A percentile compares a stretch with the other conserved stretches of the same genome.
phyloP scores from a whole-genome alignment of 768 basidiomycete species.

The Mrakia gelida region DNA sequence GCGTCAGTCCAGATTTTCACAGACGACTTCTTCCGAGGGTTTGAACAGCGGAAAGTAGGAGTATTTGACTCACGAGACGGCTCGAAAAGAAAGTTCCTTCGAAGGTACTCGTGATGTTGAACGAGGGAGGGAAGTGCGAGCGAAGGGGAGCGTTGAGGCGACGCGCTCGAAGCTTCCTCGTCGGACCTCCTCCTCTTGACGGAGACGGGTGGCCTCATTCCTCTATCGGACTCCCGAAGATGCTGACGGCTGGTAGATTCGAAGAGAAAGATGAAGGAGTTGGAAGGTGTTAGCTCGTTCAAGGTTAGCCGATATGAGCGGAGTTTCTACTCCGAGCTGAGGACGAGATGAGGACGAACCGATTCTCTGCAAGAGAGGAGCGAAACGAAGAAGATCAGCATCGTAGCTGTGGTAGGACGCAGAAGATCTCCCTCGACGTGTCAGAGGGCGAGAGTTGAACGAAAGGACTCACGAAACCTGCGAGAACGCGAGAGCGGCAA shows the following conservation, averaged over 20 bases:
- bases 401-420: too few species aligned
- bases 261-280: neutral
- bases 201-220: neutral
- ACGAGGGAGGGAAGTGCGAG: neutral
- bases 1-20: neutral
- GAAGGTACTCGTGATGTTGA: neutral
- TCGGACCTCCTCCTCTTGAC: constrained; percentile 3
- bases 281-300: neutral
- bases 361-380: constrained; percentile 1
- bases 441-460: too few species aligned
- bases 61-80: neutral
- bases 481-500: too few species aligned
- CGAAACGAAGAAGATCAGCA: neutral
- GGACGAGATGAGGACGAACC: neutral
- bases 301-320: neutral
- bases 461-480: too few species aligned
- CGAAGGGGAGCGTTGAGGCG: neutral
- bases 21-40: neutral
- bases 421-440: neutral
- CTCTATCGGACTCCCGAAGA: neutral
- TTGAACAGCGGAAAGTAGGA: neutral
- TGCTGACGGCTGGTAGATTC: neutral
- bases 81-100: neutral
- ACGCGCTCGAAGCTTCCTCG: neutral
- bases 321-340: neutral